phyloP scores from a whole-genome alignment of 2,329 filamentous ascomycete species.

The Parasarocladium wereldwijsianum region DNA sequence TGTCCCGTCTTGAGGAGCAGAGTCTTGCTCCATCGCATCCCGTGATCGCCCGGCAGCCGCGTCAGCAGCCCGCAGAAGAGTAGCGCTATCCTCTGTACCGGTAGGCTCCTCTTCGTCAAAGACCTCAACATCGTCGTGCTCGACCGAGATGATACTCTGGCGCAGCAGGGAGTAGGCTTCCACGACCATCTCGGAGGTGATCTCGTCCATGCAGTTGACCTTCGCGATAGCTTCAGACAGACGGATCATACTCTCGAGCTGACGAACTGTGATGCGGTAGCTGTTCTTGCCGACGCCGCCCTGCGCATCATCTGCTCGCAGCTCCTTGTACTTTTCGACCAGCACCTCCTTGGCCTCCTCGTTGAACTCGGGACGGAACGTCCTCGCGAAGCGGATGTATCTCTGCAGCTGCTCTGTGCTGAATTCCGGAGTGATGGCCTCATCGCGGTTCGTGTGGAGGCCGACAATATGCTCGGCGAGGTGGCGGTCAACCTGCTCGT shows the following conservation, averaged over 20 bases:
- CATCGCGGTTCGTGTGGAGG: slow-evolving; percentile 85
- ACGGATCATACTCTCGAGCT: slow-evolving; percentile 91
- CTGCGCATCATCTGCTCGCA: slow-evolving; percentile 83
- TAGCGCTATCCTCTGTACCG: slow-evolving; percentile 26
- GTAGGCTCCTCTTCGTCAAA: slow-evolving; percentile 51
- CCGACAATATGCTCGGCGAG: slow-evolving; percentile 89
- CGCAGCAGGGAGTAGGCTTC: slow-evolving; percentile 85
- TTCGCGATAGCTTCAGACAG: slow-evolving; percentile 96
- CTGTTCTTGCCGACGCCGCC: slow-evolving; percentile 89
- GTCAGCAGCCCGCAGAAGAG: slow-evolving; percentile 25
- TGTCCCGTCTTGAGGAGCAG: slow-evolving; percentile 10
- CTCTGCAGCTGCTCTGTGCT: slow-evolving; percentile 92
- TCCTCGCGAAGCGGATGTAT: slow-evolving; percentile 91
- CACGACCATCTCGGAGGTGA: slow-evolving; percentile 69
- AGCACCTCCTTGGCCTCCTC: slow-evolving; percentile 73
- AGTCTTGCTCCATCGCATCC: slow-evolving; percentile 23
- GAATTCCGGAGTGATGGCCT: slow-evolving; percentile 82
- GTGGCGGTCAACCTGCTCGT: slow-evolving; percentile 79
- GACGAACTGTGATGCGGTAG: slow-evolving; percentile 93
- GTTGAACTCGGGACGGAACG: slow-evolving; percentile 86
- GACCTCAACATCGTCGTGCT: slow-evolving; percentile 93
- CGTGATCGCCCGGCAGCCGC: slow-evolving; percentile 33
- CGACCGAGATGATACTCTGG: slow-evolving; percentile 93
- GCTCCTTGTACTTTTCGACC: slow-evolving; percentile 89
- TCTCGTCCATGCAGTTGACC: slow-evolving; percentile 87